Percentiles rank a stretch among this genome's conserved stretches.
Conservation (phyloP, 371 early-diverging fungal species). For the Nematocida major region DNA sequence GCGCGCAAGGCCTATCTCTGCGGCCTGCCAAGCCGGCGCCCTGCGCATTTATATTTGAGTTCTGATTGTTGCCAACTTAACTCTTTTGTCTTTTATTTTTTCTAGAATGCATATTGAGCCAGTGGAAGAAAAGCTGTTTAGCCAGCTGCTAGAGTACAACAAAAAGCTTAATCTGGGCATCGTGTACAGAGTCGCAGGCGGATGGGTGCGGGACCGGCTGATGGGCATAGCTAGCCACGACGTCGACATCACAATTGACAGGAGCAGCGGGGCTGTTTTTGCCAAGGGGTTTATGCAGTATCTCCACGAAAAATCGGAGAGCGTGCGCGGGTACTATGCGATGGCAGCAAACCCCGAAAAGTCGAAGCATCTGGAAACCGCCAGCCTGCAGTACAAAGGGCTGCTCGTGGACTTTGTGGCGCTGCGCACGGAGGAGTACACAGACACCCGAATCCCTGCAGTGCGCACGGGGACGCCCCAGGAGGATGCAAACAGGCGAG, state of each 20-base stretch:
- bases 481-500: conserved; percentile 91
- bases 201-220: conserved; percentile 68
- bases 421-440: conserved; percentile 81
- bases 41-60: not conserved
- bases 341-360: conserved; percentile 76
- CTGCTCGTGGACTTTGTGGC: conserved; percentile 85
- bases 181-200: conserved; percentile 62
- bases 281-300: conserved; percentile 69
- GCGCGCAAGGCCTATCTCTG: too few relatives aligned
- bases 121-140: conserved; percentile 30
- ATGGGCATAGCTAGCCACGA: conserved; percentile 79
- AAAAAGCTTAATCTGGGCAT: conserved; percentile 1
- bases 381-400: conserved; percentile 75
- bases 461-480: conserved; percentile 79
- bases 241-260: conserved; percentile 86
- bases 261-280: conserved; percentile 85
- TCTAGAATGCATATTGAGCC: not conserved
- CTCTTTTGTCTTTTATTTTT: conserved; percentile 29
- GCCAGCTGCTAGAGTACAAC: conserved; percentile 33
- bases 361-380: conserved; percentile 95
- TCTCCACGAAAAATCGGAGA: conserved; percentile 69
- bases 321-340: conserved; percentile 17
- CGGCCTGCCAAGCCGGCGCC: not conserved
- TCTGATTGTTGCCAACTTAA: not conserved
- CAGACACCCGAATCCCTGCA: conserved; percentile 74